Percentiles rank a stretch among this genome's conserved stretches.
These are phyloP conservation scores for Sungouiella blattae DNA, from an alignment of 805 yeast genomes.

Conservation along the genomic window DNA sequence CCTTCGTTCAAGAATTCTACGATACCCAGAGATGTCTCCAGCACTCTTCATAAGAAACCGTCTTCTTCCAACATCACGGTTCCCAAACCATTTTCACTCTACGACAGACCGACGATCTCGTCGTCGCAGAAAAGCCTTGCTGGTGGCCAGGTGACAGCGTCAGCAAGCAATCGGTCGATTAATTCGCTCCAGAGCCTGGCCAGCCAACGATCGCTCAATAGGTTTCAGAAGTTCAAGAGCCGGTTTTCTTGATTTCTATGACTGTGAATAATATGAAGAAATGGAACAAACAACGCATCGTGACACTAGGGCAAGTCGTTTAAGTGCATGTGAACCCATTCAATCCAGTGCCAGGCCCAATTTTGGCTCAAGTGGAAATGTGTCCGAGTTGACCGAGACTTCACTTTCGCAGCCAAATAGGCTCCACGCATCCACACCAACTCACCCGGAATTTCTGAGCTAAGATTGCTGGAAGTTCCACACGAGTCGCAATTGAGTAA, in stretches of 20 bases:
- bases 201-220: slow-evolving; percentile 19
- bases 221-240: slow-evolving; percentile 32
- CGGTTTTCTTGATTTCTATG: slow-evolving; percentile 21
- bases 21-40: background rate
- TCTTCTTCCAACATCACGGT: slow-evolving; percentile 16
- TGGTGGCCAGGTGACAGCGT: slow-evolving; percentile 2
- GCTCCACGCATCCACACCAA: too few relatives aligned
- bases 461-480: too few relatives aligned
- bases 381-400: too few relatives aligned
- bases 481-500: too few relatives aligned
- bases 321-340: too few relatives aligned
- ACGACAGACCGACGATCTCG: slow-evolving; percentile 39
- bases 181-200: slow-evolving; percentile 6
- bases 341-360: too few relatives aligned
- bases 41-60: slow-evolving; percentile 2
- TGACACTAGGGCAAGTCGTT: too few relatives aligned
- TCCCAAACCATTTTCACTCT: slow-evolving; percentile 26
- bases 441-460: too few relatives aligned
- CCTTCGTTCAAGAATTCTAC: slow-evolving; percentile 12
- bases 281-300: too few relatives aligned
- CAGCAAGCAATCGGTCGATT: slow-evolving; percentile 1
- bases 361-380: too few relatives aligned
- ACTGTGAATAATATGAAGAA: too few relatives aligned
- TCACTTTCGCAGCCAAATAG: too few relatives aligned
- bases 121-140: slow-evolving; percentile 30